Conservation (phyloP, 805 yeast genomes). For the Saccharomyces kudriavzevii region DNA sequence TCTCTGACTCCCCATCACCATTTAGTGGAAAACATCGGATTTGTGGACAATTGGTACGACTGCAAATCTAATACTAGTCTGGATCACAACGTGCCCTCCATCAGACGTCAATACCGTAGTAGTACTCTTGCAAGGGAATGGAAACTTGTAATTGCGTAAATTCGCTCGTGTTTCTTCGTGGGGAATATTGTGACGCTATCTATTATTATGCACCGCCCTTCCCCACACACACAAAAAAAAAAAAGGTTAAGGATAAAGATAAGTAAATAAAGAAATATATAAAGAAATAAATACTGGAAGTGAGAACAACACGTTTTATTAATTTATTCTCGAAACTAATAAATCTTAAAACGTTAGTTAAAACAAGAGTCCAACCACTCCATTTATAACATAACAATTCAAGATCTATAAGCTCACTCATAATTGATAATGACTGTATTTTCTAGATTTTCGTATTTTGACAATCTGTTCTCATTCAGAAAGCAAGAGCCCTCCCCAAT, state of each 20-base stretch:
- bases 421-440: background rate
- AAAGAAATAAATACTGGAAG: background rate
- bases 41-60: constrained; percentile 6
- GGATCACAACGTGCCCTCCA: constrained; percentile 7
- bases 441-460: background rate
- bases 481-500: background rate
- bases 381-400: background rate
- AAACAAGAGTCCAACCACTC: background rate
- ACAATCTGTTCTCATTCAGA: background rate
- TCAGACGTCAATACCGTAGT: constrained; percentile 5
- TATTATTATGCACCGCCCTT: background rate
- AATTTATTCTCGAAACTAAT: background rate
- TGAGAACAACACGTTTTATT: background rate
- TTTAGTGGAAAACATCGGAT: constrained; percentile 3
- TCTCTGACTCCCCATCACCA: background rate
- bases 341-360: background rate
- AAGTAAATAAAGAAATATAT: background rate
- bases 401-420: background rate
- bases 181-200: background rate
- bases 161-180: background rate
- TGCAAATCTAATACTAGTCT: constrained; percentile 4
- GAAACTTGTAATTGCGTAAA: background rate
- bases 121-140: constrained; percentile 5
- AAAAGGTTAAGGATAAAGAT: background rate
- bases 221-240: background rate